Conservation (phyloP, 2,329 filamentous ascomycete species). For the Cytospora piceicola region DNA sequence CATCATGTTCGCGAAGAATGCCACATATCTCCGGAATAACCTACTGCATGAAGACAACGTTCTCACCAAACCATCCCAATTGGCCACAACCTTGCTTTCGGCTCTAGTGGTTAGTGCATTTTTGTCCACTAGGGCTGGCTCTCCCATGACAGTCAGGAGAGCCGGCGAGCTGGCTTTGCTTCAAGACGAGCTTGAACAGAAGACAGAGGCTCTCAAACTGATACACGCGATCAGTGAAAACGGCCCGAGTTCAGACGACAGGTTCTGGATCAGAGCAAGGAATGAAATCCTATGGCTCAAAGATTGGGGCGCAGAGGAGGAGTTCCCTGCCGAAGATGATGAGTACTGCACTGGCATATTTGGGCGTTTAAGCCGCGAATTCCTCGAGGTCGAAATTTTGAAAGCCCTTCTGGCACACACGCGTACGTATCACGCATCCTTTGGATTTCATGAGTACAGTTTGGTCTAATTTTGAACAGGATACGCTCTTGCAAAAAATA, state of each 20-base stretch:
- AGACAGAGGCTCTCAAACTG: slow-evolving; percentile 60
- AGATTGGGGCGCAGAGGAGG: slow-evolving; percentile 66
- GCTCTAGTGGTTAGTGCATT: slow-evolving; percentile 66
- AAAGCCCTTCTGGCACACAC: slow-evolving; percentile 66
- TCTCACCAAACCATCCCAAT: slow-evolving; percentile 63
- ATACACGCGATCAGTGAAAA: slow-evolving; percentile 56
- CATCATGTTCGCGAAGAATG: slow-evolving; percentile 47
- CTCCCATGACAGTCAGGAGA: slow-evolving; percentile 54
- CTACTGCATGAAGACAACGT: slow-evolving; percentile 64
- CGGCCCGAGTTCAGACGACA: slow-evolving; percentile 62
- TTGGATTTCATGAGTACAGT: not conserved
- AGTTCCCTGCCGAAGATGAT: slow-evolving; percentile 34
- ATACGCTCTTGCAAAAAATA: slow-evolving; percentile 64
- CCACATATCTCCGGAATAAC: slow-evolving; percentile 52
- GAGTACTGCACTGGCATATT: slow-evolving; percentile 54
- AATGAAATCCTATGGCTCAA: slow-evolving; percentile 74
- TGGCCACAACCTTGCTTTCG: slow-evolving; percentile 63
- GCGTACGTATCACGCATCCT: slow-evolving; percentile 49
- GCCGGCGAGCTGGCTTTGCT: slow-evolving; percentile 68
- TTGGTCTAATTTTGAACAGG: slow-evolving; percentile 46
- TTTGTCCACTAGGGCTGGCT: slow-evolving; percentile 56
- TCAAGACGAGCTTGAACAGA: slow-evolving; percentile 67
- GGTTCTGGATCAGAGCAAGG: slow-evolving; percentile 64
- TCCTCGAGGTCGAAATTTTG: slow-evolving; percentile 72
- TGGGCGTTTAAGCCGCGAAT: slow-evolving; percentile 61